Evolutionary conservation across 805 yeast species (phyloP), one percentile per base, ranked within the genome.

Genomic region (Grigorovia humatica): DNA sequence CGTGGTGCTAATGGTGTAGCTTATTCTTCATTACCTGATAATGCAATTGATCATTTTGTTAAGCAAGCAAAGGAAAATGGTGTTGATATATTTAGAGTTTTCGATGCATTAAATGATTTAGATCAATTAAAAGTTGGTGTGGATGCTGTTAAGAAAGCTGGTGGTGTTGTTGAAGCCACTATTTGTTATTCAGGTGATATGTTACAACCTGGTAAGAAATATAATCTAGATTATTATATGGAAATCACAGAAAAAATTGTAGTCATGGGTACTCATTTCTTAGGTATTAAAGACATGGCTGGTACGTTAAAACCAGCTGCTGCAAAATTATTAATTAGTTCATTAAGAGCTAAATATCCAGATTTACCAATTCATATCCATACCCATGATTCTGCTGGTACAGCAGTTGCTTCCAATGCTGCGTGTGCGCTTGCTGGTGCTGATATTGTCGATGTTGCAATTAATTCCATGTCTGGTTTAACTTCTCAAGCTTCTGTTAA

Each of bases 1-100:
- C 83, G 99, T 76, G 99, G 99, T 70, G 99, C 99, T 54, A 93
- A 93, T 68, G 99, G 99, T 73, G 96, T 93, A 53, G 99, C 98
- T 27, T 93, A 93, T 76, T 86, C 96, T 49, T 90, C 98, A 7
- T 76, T 93, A 66, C 99, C 99, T 46, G 99, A 93, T 71, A 93
- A 93, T 64, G 99, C 98, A 50, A 93, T 93, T 71, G 97, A 93
- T 70, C 98, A 93, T 66, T 93, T 93, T 68, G 96, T 90, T 58
- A 73, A 78, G 65, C 95, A 90, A 74, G 99, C 99, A 48, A 88
- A 90, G 75, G 89, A 86, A 52, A 83, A 81, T 59, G 99, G 99
- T 71, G 96, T 93, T 58, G 99, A 93, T 71, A 86, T 93, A 57
- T 93, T 93, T 80, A 82, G 99, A 70, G 99, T 93, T 44, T 93